These are phyloP conservation scores for Pseudogymnoascus sp. DNA, from an alignment of 2,329 filamentous ascomycete species.

Conservation along the genomic window DNA sequence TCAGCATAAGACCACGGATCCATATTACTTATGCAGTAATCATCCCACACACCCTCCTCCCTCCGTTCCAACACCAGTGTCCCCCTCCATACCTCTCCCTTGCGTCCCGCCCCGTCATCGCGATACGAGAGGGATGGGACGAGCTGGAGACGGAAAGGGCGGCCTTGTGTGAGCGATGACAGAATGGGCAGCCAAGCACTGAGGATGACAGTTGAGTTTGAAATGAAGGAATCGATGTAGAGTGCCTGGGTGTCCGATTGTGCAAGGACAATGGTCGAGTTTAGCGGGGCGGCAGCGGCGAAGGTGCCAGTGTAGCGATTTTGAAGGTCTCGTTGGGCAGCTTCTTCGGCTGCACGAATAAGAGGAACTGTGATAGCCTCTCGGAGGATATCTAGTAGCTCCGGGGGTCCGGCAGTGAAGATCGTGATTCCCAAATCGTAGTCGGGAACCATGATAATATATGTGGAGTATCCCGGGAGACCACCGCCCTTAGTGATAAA, in stretches of 20 bases:
- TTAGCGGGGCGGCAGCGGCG: not conserved
- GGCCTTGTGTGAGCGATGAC: not conserved
- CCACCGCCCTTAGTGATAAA: slow-evolving; percentile 39
- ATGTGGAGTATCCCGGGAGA: slow-evolving; percentile 35
- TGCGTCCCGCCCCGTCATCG: not conserved
- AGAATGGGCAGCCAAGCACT: not conserved
- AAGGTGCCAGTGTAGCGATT: not conserved
- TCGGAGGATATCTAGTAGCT: not conserved
- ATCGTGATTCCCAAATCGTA: slow-evolving; percentile 38
- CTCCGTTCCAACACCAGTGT: not conserved
- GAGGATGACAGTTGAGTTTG: not conserved
- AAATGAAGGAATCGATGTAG: slow-evolving; percentile 10
- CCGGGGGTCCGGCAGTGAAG: slow-evolving; percentile 19
- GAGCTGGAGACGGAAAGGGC: slow-evolving; percentile 5
- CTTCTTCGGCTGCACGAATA: not conserved
- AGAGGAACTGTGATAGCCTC: not conserved
- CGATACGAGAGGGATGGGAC: slow-evolving; percentile 7
- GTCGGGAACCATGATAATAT: slow-evolving; percentile 35
- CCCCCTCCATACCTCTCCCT: slow-evolving; percentile 10
- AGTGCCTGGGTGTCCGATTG: not conserved
- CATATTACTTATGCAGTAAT: not conserved
- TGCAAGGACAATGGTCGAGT: slow-evolving; percentile 4
- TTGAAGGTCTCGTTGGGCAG: not conserved
- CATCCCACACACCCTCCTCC: not conserved
- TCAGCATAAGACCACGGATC: not conserved